phyloP scores from a whole-genome alignment of 2,329 filamentous ascomycete species.

The Cladosporium austrohemisphaericum region DNA sequence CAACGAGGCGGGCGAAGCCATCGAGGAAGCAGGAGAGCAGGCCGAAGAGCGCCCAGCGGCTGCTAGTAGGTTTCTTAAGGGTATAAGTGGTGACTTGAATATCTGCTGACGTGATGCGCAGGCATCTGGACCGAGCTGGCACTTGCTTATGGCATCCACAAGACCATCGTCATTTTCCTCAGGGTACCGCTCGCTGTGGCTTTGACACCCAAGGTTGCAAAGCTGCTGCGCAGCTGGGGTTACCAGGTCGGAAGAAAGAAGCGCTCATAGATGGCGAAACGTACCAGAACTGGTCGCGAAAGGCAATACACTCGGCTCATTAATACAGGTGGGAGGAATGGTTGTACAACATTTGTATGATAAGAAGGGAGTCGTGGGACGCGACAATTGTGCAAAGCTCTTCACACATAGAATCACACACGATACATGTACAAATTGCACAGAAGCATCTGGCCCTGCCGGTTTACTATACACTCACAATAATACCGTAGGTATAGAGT shows the following conservation, averaged over 20 bases:
- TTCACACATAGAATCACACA: too few relatives aligned
- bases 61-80: conserved; percentile 31
- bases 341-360: too few relatives aligned
- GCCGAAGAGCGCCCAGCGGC: conserved; percentile 15
- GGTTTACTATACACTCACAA: too few relatives aligned
- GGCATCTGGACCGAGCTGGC: conserved; percentile 80
- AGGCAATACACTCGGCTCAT: background rate
- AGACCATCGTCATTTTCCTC: conserved; percentile 85
- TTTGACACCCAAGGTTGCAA: conserved; percentile 91
- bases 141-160: conserved; percentile 94
- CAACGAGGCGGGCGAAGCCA: conserved; percentile 41
- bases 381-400: too few relatives aligned
- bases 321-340: too few relatives aligned
- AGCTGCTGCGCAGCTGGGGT: conserved; percentile 78
- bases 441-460: too few relatives aligned
- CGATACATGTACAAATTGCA: too few relatives aligned
- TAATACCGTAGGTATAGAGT: too few relatives aligned
- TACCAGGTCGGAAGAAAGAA: conserved; percentile 71
- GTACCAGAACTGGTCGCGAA: conserved; percentile 1
- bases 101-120: conserved; percentile 30
- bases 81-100: background rate
- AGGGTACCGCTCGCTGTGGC: conserved; percentile 90
- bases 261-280: background rate
- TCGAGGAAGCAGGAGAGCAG: conserved; percentile 20
- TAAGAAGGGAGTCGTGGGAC: too few relatives aligned